phyloP scores from a whole-genome alignment of 2,329 filamentous ascomycete species.

The Calonectria crousiana region DNA sequence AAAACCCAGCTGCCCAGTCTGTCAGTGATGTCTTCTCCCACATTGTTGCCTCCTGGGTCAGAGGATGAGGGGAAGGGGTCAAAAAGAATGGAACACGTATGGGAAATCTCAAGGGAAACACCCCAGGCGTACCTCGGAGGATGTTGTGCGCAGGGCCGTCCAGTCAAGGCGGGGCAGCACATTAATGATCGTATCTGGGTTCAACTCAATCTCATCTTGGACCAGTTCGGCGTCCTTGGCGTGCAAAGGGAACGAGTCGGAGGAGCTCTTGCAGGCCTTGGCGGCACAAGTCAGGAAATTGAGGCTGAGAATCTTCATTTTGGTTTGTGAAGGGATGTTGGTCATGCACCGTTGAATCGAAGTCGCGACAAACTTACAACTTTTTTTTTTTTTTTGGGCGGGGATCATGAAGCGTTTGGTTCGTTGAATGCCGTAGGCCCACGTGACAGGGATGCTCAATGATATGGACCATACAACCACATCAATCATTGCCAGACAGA shows the following conservation, averaged over 20 bases:
- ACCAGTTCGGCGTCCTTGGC: conserved; percentile 93
- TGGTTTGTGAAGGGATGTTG: background rate
- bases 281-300: conserved; percentile 98
- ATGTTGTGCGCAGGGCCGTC: conserved; percentile 80
- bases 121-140: conserved; percentile 74
- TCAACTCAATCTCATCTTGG: conserved; percentile 86
- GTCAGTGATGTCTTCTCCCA: background rate
- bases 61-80: background rate
- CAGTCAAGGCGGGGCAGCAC: conserved; percentile 91
- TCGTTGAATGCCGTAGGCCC: conserved; percentile 31
- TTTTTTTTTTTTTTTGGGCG: conserved; percentile 46
- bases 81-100: background rate
- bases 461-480: background rate
- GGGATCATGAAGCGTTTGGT: conserved; percentile 28
- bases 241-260: conserved; percentile 88
- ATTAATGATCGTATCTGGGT: conserved; percentile 84
- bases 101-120: background rate
- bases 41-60: background rate
- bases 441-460: conserved; percentile 46
- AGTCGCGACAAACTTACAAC: conserved; percentile 41
- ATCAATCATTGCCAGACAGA: background rate
- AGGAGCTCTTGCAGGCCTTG: conserved; percentile 89
- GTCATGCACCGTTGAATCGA: conserved; percentile 10
- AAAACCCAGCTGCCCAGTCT: conserved; percentile 76
- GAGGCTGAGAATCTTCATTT: conserved; percentile 94